Percentiles rank a stretch among this genome's conserved stretches.
phyloP scores from a whole-genome alignment of 768 basidiomycete genomes.

The Trametes punicea region DNA sequence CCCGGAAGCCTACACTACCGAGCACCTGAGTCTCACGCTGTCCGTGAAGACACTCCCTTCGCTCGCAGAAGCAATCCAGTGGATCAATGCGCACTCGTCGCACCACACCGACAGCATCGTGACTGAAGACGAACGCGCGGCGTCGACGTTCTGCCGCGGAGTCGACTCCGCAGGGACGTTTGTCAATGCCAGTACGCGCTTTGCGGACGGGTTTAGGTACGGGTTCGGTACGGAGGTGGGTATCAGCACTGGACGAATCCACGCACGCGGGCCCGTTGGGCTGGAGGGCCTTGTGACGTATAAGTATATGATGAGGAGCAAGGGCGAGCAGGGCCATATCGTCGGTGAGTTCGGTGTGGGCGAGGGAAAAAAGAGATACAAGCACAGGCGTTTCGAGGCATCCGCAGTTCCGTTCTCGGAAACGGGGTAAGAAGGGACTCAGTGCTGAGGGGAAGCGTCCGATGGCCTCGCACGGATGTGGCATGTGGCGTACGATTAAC shows the following conservation, averaged over 20 bases:
- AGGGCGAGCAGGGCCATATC: constrained; percentile 70
- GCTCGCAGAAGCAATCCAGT: constrained; percentile 69
- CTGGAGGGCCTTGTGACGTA: constrained; percentile 92
- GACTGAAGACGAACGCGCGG: constrained; percentile 68
- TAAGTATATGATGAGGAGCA: constrained; percentile 91
- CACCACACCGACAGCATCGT: constrained; percentile 95
- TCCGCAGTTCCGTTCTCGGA: constrained; percentile 45
- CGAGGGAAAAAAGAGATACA: constrained; percentile 67
- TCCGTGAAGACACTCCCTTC: constrained; percentile 77
- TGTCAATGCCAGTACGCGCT: constrained; percentile 92
- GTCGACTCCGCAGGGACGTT: constrained; percentile 93
- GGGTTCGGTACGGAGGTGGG: constrained; percentile 98
- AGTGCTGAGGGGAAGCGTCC: background rate
- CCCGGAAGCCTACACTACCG: constrained; percentile 72
- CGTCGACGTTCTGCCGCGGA: constrained; percentile 75
- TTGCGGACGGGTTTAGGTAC: constrained; percentile 95
- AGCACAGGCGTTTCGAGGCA: constrained; percentile 51
- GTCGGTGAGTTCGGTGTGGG: constrained; percentile 81
- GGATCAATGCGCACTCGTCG: constrained; percentile 91
- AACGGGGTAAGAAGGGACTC: background rate
- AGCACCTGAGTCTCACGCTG: constrained; percentile 83
- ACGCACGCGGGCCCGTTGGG: constrained; percentile 95
- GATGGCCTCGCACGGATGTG: background rate
- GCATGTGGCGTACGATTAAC: constrained; percentile 2
- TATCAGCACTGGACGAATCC: constrained; percentile 94